Base-by-base conservation (phyloP, 75 land plant species). In the Cryptomeria japonica region DNA sequence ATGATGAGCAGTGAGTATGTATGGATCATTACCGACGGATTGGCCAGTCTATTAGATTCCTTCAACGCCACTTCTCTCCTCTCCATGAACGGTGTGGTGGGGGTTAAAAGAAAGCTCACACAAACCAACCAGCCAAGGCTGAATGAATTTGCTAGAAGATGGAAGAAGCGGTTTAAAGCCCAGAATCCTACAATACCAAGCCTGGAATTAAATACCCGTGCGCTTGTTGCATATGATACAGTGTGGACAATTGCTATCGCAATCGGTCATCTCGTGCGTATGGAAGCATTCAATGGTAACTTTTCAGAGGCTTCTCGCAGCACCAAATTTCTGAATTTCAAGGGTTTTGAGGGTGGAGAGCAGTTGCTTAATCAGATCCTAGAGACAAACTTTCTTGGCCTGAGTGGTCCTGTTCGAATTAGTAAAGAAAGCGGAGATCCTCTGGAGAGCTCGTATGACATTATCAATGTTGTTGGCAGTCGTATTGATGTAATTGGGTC, bases 211-310 rank as follows among this genome's bases (percentile, higher is more conserved):
- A 77, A 86, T 87, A 13, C 75, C 28, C 88, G 90, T 12, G 91
- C 73, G 18, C 75, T 86, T 58, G 64, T 56, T 36, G 93, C 92
- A 61, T 90, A 92, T 84, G 93, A 92, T 49, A 49, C 51, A 11
- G 51, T 49, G 1, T 49, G 51, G 51, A 12, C 12, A 11, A 9
- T 49, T 11, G 93, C 93, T 13, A 85, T 88, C 75, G 93, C 90
- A 18, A 56, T 92, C 22, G 38, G 64, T 10, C 41, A 7, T 4
- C 89, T 92, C 39, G 80, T 88, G 13, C 76, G 18, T 10, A 55
- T 64, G 39, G 90, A 90, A 13, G 61, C 61, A 10, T 86, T 89
- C n/a, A 87, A 80, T 7, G 79, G 58, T 44, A 46, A 47, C 16
- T 31, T 46, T n/a, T 56, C 88, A 11, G 51, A 10, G 12, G 0